Conservation (phyloP, 106 monocot species). For the Hemerocallis citrina region DNA sequence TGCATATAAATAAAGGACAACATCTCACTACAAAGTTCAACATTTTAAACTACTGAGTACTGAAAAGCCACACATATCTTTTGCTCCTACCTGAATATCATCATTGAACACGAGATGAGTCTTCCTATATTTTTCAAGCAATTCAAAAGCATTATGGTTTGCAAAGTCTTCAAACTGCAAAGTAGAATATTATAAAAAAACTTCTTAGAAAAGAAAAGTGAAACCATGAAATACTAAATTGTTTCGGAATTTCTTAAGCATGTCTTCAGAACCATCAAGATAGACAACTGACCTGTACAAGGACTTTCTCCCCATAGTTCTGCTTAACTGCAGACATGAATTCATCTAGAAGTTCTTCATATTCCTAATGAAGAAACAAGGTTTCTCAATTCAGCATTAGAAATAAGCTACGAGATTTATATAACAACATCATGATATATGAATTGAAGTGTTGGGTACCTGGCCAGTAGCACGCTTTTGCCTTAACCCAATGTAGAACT, state of each 20-base stretch:
- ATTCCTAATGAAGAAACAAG: slow-evolving; percentile 33
- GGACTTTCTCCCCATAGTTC: slow-evolving; percentile 83
- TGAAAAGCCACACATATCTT: no score
- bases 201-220: neutral
- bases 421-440: neutral
- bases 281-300: slow-evolving; percentile 52
- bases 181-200: neutral
- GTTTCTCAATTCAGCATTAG: neutral
- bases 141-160: slow-evolving; percentile 78
- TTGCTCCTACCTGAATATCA: slow-evolving; percentile 84
- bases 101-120: slow-evolving; percentile 79
- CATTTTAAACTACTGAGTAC: no score
- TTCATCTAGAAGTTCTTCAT: slow-evolving; percentile 63
- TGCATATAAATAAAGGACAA: no score
- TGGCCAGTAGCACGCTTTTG: slow-evolving; percentile 74
- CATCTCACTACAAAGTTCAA: neutral
- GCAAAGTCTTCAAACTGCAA: slow-evolving; percentile 91
- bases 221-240: neutral
- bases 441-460: slow-evolving; percentile 20
- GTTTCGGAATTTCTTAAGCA: neutral
- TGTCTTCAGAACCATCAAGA: neutral
- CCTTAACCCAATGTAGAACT: slow-evolving; percentile 85
- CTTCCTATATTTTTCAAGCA: slow-evolving; percentile 60
- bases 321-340: slow-evolving; percentile 90
- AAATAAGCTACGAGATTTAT: neutral